phyloP scores from a whole-genome alignment of 164 flowering plant genomes.

The Houttuynia cordata region DNA sequence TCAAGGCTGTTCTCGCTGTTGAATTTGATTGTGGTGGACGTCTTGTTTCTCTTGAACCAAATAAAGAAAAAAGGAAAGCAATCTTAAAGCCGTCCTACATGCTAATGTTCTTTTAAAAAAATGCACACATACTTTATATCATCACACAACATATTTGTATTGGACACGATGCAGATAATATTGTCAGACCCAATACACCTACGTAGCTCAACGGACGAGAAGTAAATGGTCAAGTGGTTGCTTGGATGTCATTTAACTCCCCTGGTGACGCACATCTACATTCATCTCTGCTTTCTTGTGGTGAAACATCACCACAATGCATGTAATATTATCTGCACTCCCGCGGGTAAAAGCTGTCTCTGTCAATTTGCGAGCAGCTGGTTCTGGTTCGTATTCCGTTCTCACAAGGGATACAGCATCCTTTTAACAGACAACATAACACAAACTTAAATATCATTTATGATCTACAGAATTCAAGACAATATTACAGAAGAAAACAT shows the following conservation, averaged over 20 bases:
- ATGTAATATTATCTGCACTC: slow-evolving; percentile 94
- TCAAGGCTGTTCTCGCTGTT: too few species aligned
- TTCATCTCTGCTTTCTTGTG: slow-evolving; percentile 20
- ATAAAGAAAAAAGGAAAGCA: too few species aligned
- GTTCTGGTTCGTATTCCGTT: slow-evolving; percentile 66
- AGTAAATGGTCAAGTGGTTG: neutral
- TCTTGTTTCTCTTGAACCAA: too few species aligned
- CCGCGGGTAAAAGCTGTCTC: slow-evolving; percentile 87
- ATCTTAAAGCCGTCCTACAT: too few species aligned
- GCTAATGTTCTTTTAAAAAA: neutral
- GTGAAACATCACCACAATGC: slow-evolving; percentile 82
- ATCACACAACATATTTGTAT: too few species aligned
- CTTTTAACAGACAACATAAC: slow-evolving; percentile 16
- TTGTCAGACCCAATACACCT: too few species aligned
- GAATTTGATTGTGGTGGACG: too few species aligned
- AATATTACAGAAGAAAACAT: too few species aligned
- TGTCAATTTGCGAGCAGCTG: slow-evolving; percentile 74
- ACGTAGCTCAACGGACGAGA: too few species aligned
- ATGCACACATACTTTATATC: too few species aligned
- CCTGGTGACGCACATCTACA: neutral
- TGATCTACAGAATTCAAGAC: neutral
- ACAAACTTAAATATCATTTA: too few species aligned
- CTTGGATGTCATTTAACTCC: neutral
- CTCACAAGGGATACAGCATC: slow-evolving; percentile 80
- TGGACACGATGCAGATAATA: too few species aligned